A percentile compares a stretch with the other conserved stretches of the same genome.
These are phyloP conservation scores for Stachybotrys chlorohalonatus DNA, from an alignment of 2,329 filamentous ascomycete genomes.

Conservation along the genomic window DNA sequence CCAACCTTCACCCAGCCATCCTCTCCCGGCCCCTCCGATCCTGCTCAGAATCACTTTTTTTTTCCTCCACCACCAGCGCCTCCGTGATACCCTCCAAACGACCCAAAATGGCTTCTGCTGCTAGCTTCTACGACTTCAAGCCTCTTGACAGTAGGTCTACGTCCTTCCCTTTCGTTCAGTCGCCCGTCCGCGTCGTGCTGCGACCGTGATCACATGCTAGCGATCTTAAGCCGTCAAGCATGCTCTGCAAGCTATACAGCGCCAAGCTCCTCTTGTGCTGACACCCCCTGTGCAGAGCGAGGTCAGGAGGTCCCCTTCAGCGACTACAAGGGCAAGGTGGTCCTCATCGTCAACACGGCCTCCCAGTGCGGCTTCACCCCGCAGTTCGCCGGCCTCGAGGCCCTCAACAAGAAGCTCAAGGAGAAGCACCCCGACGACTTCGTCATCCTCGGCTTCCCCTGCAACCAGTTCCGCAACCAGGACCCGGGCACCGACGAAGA, in stretches of 20 bases:
- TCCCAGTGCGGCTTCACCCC: slow-evolving; percentile 99
- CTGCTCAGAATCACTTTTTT: slow-evolving; percentile 4
- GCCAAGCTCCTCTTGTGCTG: slow-evolving; percentile 6
- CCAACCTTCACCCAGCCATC: not conserved
- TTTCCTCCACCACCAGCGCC: slow-evolving; percentile 3
- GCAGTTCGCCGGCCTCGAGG: slow-evolving; percentile 86
- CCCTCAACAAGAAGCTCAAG: slow-evolving; percentile 72
- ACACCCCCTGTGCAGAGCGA: slow-evolving; percentile 24
- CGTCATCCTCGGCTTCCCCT: slow-evolving; percentile 87
- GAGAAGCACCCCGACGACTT: slow-evolving; percentile 66
- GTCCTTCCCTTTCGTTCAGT: slow-evolving; percentile 1
- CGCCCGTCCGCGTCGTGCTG: not conserved
- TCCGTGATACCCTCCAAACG: slow-evolving; percentile 3
- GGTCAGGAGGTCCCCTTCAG: slow-evolving; percentile 62
- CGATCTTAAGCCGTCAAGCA: not conserved
- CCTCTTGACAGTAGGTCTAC: slow-evolving; percentile 63
- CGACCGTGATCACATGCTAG: not conserved
- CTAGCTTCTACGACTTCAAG: slow-evolving; percentile 72
- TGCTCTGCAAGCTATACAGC: not conserved
- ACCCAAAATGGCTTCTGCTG: slow-evolving; percentile 29
- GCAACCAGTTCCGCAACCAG: slow-evolving; percentile 93
- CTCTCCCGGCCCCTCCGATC: not conserved
- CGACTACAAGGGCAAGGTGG: slow-evolving; percentile 79
- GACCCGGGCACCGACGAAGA: slow-evolving; percentile 78
- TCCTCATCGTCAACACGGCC: slow-evolving; percentile 94